Evolutionary conservation across 148 eudicot genomes (phyloP).

Genomic region (Oxyria digyna): DNA sequence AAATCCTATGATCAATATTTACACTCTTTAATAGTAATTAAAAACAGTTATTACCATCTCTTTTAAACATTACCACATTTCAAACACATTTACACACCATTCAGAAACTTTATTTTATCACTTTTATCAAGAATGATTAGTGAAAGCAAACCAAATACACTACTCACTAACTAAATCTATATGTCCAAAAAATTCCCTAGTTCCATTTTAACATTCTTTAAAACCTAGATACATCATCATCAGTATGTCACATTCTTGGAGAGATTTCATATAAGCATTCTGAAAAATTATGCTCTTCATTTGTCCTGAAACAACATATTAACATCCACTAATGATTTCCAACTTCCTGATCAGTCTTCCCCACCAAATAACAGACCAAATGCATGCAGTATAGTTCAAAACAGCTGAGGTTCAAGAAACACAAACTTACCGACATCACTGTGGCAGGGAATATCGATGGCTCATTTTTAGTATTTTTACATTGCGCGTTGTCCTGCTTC

Average conservation of each 20-base stretch:
- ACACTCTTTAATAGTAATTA: neutral
- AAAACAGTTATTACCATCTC: neutral
- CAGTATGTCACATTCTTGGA: neutral
- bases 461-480: conserved; percentile 22
- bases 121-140: neutral
- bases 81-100: conserved; percentile 1
- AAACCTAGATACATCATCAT: neutral
- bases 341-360: neutral
- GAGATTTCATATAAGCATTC: neutral
- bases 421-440: conserved; percentile 21
- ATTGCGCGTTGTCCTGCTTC: conserved; percentile 14
- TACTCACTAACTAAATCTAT: neutral
- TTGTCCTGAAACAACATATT: neutral
- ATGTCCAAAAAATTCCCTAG: neutral
- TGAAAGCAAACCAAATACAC: neutral
- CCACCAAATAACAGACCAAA: too few species aligned
- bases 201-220: neutral
- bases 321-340: neutral
- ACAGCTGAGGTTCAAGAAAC: neutral
- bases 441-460: conserved; percentile 20
- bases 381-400: neutral
- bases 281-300: neutral
- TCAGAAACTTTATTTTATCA: neutral
- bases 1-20: neutral
- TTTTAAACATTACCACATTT: neutral